These are phyloP conservation scores for Malus hybrid DNA, from an alignment of 331 rosid species.

Conservation along the genomic window DNA sequence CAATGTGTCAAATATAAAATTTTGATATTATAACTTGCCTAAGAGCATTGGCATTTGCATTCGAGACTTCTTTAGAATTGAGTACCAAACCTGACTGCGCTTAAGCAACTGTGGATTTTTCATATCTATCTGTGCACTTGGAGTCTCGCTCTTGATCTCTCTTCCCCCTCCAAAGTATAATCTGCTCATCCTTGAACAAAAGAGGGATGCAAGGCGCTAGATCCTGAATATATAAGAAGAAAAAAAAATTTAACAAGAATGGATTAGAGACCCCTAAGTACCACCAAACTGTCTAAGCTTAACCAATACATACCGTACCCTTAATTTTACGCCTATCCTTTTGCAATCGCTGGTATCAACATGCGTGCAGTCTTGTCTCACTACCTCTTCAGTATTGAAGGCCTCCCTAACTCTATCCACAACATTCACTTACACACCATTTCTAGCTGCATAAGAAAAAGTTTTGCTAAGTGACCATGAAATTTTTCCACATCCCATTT, in stretches of 20 bases:
- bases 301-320: slow-evolving; percentile 33
- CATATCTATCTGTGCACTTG: not conserved
- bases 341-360: slow-evolving; percentile 82
- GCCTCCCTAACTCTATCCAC: slow-evolving; percentile 76
- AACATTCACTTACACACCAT: slow-evolving; percentile 79
- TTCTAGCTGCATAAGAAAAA: slow-evolving; percentile 55
- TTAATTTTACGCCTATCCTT: slow-evolving; percentile 67
- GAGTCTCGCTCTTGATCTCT: slow-evolving; percentile 19
- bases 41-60: not conserved
- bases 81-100: not conserved
- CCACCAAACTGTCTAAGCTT: not conserved
- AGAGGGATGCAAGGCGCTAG: slow-evolving; percentile 83
- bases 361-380: slow-evolving; percentile 73
- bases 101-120: not conserved
- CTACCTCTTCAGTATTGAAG: slow-evolving; percentile 64
- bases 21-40: not conserved
- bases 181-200: slow-evolving; percentile 83
- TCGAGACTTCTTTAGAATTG: not conserved
- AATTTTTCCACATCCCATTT: not conserved
- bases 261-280: not conserved
- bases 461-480: not conserved
- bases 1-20: not conserved
- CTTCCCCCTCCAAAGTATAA: slow-evolving; percentile 85
- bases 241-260: not conserved
- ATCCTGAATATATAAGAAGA: slow-evolving; percentile 38